A percentile compares a stretch with the other conserved stretches of the same genome.
phyloP scores from a whole-genome alignment of 305 asterid genomes.

The Solanum hybrid region DNA sequence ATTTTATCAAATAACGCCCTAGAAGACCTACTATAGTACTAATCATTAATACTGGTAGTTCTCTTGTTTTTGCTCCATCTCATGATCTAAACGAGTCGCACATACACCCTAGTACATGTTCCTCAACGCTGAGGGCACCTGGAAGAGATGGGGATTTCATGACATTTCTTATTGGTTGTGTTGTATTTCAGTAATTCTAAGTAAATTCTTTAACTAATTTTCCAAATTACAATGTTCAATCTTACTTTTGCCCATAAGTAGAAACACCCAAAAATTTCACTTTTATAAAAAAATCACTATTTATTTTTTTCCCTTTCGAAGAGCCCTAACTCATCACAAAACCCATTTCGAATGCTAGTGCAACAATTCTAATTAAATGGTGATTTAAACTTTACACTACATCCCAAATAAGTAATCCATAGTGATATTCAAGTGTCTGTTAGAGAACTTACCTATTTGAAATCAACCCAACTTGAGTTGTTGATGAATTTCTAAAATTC shows the following conservation, averaged over 20 bases:
- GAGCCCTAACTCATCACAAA: background rate
- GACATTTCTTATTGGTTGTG: background rate
- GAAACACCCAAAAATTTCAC: no score
- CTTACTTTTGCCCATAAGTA: no score
- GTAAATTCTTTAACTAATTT: background rate
- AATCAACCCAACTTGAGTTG: background rate
- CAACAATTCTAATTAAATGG: background rate
- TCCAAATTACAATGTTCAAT: background rate
- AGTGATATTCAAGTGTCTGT: background rate
- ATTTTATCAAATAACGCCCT: background rate
- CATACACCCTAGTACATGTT: background rate
- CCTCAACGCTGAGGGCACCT: background rate
- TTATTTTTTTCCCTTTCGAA: background rate
- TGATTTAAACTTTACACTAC: background rate
- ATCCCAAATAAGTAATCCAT: background rate
- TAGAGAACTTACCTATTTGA: background rate
- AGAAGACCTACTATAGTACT: background rate
- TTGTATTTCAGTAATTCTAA: background rate
- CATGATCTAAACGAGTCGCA: background rate
- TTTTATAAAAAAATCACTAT: no score
- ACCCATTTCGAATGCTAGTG: background rate
- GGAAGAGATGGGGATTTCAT: background rate
- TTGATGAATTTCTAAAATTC: background rate
- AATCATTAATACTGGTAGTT: background rate
- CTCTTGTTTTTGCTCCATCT: background rate